Evolutionary conservation across 2,329 filamentous ascomycete species (phyloP).

Genomic region (Pseudocercospora fuligena): DNA sequence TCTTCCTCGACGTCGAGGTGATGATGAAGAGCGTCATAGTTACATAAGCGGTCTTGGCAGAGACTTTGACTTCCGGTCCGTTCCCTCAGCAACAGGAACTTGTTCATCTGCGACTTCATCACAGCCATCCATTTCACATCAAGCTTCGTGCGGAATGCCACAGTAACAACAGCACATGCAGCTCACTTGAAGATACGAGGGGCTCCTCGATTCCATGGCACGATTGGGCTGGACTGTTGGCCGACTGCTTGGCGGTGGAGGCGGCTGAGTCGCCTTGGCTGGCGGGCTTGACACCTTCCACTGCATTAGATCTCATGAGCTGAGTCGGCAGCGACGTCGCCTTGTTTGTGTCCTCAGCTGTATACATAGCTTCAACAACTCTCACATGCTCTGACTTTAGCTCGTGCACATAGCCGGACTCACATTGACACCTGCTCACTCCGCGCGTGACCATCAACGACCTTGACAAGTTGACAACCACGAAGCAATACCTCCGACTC

Average conservation of each 20-base stretch:
- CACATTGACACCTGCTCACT: neutral
- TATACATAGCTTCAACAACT: neutral
- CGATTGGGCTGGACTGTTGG: neutral
- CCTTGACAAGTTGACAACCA: neutral
- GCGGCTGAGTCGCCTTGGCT: slow-evolving; percentile 7
- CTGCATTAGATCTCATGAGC: neutral
- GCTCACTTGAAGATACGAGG: neutral
- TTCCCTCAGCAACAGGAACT: neutral
- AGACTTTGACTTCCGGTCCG: neutral
- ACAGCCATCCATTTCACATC: slow-evolving; percentile 4
- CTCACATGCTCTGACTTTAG: neutral
- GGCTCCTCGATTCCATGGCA: neutral
- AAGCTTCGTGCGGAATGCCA: slow-evolving; percentile 7
- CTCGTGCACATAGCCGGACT: neutral
- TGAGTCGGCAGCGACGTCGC: neutral
- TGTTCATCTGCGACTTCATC: neutral
- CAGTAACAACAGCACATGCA: neutral
- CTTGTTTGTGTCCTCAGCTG: slow-evolving; percentile 3
- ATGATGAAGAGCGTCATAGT: neutral
- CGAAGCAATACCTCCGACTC: neutral
- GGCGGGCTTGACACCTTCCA: neutral
- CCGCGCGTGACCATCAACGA: neutral
- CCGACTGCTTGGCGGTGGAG: slow-evolving; percentile 5
- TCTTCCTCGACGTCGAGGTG: neutral
- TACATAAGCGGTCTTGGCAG: neutral